Evolutionary conservation across 2,329 filamentous ascomycete species (phyloP).

Genomic region (Arthrobotrys conoides): DNA sequence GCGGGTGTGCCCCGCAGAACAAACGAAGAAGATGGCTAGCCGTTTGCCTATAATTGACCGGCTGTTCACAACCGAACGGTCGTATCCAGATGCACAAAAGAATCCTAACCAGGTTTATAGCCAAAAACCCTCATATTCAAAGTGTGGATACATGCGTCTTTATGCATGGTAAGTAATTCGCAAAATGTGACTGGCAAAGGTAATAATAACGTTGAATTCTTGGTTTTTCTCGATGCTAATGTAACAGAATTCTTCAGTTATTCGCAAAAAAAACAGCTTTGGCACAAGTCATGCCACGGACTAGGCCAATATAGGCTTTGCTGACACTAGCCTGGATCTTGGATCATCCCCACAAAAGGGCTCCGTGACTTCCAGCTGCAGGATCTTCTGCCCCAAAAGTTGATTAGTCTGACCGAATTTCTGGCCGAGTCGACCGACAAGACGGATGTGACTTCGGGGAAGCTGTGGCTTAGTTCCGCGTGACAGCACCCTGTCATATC

Average conservation of each 20-base stretch:
- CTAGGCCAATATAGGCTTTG: neutral
- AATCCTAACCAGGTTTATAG: slow-evolving; percentile 52
- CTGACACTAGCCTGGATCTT: slow-evolving; percentile 5
- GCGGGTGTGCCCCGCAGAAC: slow-evolving; percentile 6
- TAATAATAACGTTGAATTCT: slow-evolving; percentile 1
- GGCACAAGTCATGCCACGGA: slow-evolving; percentile 16
- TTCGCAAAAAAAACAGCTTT: neutral
- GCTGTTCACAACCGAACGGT: slow-evolving; percentile 40
- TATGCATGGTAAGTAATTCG: slow-evolving; percentile 33
- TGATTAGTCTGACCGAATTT: slow-evolving; percentile 28
- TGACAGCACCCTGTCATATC: slow-evolving; percentile 44
- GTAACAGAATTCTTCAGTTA: neutral
- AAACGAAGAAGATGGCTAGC: neutral
- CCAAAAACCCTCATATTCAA: slow-evolving; percentile 58
- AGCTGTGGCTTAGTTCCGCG: slow-evolving; percentile 60
- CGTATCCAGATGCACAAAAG: slow-evolving; percentile 46
- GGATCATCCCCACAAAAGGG: slow-evolving; percentile 21
- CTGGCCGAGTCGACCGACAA: slow-evolving; percentile 13
- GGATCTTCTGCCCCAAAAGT: slow-evolving; percentile 16
- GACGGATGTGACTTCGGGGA: slow-evolving; percentile 45
- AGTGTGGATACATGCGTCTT: slow-evolving; percentile 47
- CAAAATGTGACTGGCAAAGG: slow-evolving; percentile 36
- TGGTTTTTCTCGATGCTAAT: slow-evolving; percentile 11
- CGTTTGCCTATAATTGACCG: slow-evolving; percentile 26
- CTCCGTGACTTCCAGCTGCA: slow-evolving; percentile 16